Conservation (phyloP, 2,329 filamentous ascomycete species). For the Apiospora saccharicola region DNA sequence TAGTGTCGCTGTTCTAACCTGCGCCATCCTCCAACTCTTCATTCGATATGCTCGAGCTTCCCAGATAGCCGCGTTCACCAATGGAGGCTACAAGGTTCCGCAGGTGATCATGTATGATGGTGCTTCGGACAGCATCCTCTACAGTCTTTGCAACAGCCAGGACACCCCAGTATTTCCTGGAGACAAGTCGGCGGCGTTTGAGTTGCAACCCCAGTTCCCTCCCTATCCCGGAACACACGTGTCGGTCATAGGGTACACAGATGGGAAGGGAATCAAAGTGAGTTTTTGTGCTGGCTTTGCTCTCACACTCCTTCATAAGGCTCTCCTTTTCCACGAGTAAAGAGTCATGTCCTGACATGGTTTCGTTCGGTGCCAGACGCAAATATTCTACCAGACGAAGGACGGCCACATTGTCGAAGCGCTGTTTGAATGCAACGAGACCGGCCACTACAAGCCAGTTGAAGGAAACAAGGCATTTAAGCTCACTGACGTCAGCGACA, state of each 20-base stretch:
- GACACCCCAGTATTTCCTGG: constrained; percentile 27
- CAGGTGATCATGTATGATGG: constrained; percentile 30
- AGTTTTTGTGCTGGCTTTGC: no score
- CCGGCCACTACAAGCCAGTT: neutral
- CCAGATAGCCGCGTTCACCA: no score
- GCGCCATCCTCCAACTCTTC: neutral
- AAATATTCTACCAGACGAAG: constrained; percentile 12
- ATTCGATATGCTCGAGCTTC: neutral
- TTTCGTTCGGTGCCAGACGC: neutral
- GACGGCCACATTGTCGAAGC: constrained; percentile 24
- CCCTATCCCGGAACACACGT: constrained; percentile 26
- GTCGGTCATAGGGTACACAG: constrained; percentile 19
- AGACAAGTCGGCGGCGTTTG: constrained; percentile 24
- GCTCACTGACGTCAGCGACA: no score
- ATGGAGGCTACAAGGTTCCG: no score
- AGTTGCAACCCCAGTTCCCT: neutral
- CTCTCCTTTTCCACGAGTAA: neutral
- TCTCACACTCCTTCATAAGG: no score
- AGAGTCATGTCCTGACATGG: neutral
- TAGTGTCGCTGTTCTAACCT: neutral
- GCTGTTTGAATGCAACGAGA: constrained; percentile 14
- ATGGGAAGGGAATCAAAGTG: neutral
- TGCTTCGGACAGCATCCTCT: constrained; percentile 24
- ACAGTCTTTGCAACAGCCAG: constrained; percentile 30
- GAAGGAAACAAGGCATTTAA: no score